Base-by-base conservation (phyloP, 768 basidiomycete genomes). In the Phylloporus sp. region DNA sequence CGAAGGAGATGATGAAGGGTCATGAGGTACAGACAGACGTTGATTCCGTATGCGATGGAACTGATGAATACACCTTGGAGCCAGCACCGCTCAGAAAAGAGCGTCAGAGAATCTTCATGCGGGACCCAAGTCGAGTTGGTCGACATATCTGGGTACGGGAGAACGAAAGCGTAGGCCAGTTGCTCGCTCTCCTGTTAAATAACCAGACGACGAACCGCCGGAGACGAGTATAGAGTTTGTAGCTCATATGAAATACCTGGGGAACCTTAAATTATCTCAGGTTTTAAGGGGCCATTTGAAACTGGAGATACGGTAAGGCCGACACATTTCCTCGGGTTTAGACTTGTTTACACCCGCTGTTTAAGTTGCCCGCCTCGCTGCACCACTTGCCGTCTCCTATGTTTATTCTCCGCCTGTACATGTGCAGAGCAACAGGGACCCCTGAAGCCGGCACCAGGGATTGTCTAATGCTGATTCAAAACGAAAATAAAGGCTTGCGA, bases 71-170 rank as follows among this genome's bases (percentile, higher is more conserved):
- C 54, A 7, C 59, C 49, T 31, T 57, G 54, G 13, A 35, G 66
- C 62, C 51, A 59, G 36, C 24, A 44, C 41, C 58, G 42, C 53
- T 59, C 58, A 6, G 58, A 52, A 28, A 60, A 58, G 35, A 58
- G 59, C 2, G 52, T 54, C 47, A 38, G 55, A 26, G 49, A 1
- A 6, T 29, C 18, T 45, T 60, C 56, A 29, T 40, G 4, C 2
- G 59, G 56, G 32, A 60, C 52, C 59, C 59, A 61, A 9, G 42
- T 58, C 29, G 59, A 54, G 45, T 58, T 58, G 41, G 26, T 35
- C 11, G 59, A 50, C 59, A 61, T 61, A 44, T 7, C 23, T 8
- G 11, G 11, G 38, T 10, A 13, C 20, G 6, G 15, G 13, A 24
- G 40, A 26, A 15, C 16, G 24, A 26, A 41, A 41, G 23, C 13